Evolutionary conservation across 2,329 filamentous ascomycete species (phyloP).

Genomic region (Dothidotthia symphoricarpi): DNA sequence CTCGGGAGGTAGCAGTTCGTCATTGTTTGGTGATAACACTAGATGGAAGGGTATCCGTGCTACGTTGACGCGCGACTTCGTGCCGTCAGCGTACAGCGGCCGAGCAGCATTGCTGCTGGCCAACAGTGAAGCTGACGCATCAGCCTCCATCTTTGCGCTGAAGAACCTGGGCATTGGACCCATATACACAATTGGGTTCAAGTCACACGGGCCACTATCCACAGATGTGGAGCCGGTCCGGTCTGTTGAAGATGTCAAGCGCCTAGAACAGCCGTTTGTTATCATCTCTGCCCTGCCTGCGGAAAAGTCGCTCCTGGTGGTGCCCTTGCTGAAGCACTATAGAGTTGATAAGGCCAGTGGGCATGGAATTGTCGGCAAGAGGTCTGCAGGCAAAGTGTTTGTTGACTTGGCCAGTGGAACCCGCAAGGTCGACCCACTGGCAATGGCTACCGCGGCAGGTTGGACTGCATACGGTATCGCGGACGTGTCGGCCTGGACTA

Average conservation of each 20-base stretch:
- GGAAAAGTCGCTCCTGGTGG: slow-evolving; percentile 75
- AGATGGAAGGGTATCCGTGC: slow-evolving; percentile 83
- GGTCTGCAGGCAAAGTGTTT: slow-evolving; percentile 64
- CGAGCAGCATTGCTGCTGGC: slow-evolving; percentile 75
- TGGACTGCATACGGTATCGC: slow-evolving; percentile 78
- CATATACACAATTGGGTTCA: slow-evolving; percentile 83
- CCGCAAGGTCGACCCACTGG: slow-evolving; percentile 65
- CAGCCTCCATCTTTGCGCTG: slow-evolving; percentile 75
- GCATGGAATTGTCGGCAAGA: slow-evolving; percentile 17
- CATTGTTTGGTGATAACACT: slow-evolving; percentile 74
- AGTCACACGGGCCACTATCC: slow-evolving; percentile 58
- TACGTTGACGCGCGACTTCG: slow-evolving; percentile 76
- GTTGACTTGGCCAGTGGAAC: slow-evolving; percentile 71
- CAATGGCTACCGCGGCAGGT: slow-evolving; percentile 69
- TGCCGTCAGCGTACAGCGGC: slow-evolving; percentile 75
- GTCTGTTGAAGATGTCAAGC: slow-evolving; percentile 75
- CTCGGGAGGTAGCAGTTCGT: slow-evolving; percentile 39
- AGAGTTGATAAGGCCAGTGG: slow-evolving; percentile 43
- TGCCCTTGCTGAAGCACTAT: slow-evolving; percentile 74
- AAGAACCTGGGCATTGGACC: slow-evolving; percentile 72
- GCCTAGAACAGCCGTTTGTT: slow-evolving; percentile 75
- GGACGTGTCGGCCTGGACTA: slow-evolving; percentile 80
- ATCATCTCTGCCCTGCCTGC: slow-evolving; percentile 76
- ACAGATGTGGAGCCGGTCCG: slow-evolving; percentile 64
- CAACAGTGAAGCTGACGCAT: slow-evolving; percentile 70